Conservation (phyloP, 495 filamentous ascomycete species). For the Penicillium waksmanii region DNA sequence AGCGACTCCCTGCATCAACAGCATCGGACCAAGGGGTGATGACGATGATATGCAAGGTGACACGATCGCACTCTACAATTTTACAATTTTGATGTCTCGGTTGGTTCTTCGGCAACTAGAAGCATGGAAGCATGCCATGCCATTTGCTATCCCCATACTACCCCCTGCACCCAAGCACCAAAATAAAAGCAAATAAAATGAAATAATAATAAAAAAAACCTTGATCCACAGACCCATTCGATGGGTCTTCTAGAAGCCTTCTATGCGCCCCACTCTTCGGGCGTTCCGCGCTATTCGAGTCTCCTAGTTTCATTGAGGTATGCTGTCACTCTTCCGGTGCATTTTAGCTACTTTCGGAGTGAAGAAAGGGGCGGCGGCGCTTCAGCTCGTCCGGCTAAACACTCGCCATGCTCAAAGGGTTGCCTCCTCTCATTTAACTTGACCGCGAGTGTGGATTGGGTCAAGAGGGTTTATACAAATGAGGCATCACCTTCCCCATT, state of each 20-base stretch:
- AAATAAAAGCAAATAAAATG: neutral
- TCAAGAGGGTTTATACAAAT: neutral
- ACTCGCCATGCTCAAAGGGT: neutral
- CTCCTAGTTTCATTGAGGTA: conserved; percentile 9
- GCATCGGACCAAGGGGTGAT: neutral
- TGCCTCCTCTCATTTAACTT: conserved; percentile 3
- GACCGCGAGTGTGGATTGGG: neutral
- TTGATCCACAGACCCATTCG: conserved; percentile 12
- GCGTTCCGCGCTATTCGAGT: conserved; percentile 9
- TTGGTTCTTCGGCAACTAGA: neutral
- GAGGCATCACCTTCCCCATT: too few relatives aligned
- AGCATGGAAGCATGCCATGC: neutral
- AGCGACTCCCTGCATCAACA: conserved; percentile 3
- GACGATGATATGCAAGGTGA: neutral
- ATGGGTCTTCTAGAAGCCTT: conserved; percentile 20
- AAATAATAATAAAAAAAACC: conserved; percentile 7
- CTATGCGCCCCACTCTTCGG: conserved; percentile 7
- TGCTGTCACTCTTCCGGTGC: conserved; percentile 5
- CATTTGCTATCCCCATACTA: neutral
- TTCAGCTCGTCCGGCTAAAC: conserved; percentile 7
- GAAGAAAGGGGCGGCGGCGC: conserved; percentile 13
- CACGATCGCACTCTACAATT: neutral
- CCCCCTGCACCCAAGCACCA: neutral
- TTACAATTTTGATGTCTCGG: neutral
- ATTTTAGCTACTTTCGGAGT: neutral